A percentile compares a stretch with the other conserved stretches of the same genome.
phyloP scores from a whole-genome alignment of 805 yeast genomes.

The Candida ascalaphidarum region DNA sequence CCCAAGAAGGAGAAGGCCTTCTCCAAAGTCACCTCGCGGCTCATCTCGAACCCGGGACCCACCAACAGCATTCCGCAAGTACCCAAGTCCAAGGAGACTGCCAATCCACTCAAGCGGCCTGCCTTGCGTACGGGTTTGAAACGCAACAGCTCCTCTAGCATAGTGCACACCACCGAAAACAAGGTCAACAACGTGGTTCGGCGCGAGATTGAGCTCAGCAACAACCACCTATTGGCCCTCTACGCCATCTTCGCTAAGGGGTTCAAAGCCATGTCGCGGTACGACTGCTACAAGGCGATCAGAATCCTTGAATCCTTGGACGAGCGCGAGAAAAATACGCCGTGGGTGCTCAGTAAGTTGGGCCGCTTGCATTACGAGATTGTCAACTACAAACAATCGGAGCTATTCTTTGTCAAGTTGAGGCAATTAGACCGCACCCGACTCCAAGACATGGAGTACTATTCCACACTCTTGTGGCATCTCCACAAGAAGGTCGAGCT shows the following conservation, averaged over 20 bases:
- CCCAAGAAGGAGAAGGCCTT: conserved; percentile 24
- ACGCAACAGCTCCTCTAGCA: conserved; percentile 6
- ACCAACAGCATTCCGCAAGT: no score
- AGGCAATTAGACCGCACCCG: conserved; percentile 70
- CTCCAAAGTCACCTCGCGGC: conserved; percentile 39
- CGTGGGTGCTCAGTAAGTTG: conserved; percentile 76
- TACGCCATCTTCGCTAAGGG: conserved; percentile 52
- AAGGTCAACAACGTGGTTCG: no score
- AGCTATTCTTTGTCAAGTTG: conserved; percentile 50
- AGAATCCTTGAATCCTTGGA: conserved; percentile 60
- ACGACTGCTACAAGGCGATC: conserved; percentile 76
- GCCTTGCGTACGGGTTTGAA: conserved; percentile 6
- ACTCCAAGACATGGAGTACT: conserved; percentile 81
- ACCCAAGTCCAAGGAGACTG: no score
- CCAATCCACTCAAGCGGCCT: no score
- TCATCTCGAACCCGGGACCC: no score
- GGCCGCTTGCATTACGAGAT: conserved; percentile 84
- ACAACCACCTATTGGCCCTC: conserved; percentile 32
- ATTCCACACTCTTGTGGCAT: conserved; percentile 91
- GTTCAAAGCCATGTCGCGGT: conserved; percentile 51
- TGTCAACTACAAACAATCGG: conserved; percentile 75
- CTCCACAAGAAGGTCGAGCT: conserved; percentile 71
- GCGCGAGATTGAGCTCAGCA: no score
- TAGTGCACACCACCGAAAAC: conserved; percentile 1
- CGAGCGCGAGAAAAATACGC: conserved; percentile 53